Percentiles rank a stretch among this genome's conserved stretches.
These are phyloP conservation scores for Trypanosoma vivax DNA, from an alignment of 208 protist species.

Conservation along the genomic window DNA sequence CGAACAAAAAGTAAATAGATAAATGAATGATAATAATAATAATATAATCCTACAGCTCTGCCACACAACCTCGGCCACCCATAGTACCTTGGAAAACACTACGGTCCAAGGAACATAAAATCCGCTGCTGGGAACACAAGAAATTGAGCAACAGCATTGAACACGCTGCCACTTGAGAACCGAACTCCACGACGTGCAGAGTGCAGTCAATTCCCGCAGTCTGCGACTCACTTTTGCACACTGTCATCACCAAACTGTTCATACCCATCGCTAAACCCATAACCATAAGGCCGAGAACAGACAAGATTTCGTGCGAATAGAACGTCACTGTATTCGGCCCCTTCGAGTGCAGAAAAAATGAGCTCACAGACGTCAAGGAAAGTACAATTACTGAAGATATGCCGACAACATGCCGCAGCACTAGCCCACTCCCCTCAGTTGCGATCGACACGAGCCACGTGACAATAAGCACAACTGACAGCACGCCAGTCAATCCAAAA, in stretches of 20 bases:
- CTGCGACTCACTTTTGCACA: constrained; percentile 43
- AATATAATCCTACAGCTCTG: too few relatives aligned
- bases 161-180: too few relatives aligned
- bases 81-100: constrained; percentile 83
- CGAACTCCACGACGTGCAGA: constrained; percentile 50
- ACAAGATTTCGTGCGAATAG: constrained; percentile 63
- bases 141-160: constrained; percentile 64
- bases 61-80: too few relatives aligned
- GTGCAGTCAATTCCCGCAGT: constrained; percentile 31
- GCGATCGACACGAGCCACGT: constrained; percentile 46
- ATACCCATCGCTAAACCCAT: constrained; percentile 72
- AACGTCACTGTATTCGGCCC: constrained; percentile 57
- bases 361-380: constrained; percentile 37
- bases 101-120: constrained; percentile 82
- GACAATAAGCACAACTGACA: constrained; percentile 65
- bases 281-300: constrained; percentile 56
- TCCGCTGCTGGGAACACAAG: constrained; percentile 69
- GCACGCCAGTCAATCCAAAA: constrained; percentile 37
- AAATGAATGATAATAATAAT: too few relatives aligned
- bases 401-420: constrained; percentile 46
- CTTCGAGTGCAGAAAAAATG: constrained; percentile 47
- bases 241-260: constrained; percentile 65
- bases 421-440: constrained; percentile 40
- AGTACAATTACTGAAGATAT: constrained; percentile 62
- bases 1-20: too few relatives aligned